Conservation (phyloP, 2,329 filamentous ascomycete species). For the Xylariomycetidae sp. region DNA sequence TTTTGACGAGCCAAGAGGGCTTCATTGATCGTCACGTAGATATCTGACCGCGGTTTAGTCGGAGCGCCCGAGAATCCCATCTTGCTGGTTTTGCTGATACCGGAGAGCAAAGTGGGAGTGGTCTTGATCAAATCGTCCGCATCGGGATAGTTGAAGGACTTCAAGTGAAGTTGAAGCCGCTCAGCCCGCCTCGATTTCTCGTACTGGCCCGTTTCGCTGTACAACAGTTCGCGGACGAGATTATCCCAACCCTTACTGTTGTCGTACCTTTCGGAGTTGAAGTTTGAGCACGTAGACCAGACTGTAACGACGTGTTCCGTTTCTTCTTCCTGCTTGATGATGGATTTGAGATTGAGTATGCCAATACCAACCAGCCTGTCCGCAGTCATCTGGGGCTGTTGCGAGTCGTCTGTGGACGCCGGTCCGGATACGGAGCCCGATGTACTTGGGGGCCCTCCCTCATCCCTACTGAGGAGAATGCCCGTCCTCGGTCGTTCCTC, state of each 20-base stretch:
- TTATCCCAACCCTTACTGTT: constrained; percentile 64
- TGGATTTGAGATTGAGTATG: constrained; percentile 65
- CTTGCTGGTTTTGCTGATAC: constrained; percentile 73
- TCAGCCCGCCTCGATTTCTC: constrained; percentile 68
- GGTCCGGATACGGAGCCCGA: constrained; percentile 44
- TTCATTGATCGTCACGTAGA: constrained; percentile 81
- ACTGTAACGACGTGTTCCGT: constrained; percentile 70
- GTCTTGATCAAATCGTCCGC: constrained; percentile 75
- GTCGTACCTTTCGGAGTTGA: constrained; percentile 50
- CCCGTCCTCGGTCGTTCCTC: constrained; percentile 32
- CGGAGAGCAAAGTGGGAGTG: constrained; percentile 81
- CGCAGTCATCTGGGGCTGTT: constrained; percentile 41
- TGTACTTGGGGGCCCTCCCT: constrained; percentile 44
- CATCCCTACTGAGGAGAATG: constrained; percentile 38
- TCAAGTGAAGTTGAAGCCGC: constrained; percentile 71
- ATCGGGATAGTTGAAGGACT: constrained; percentile 70
- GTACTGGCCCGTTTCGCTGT: constrained; percentile 67
- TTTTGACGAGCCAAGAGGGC: constrained; percentile 74
- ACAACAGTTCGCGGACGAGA: constrained; percentile 65
- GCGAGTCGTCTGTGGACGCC: constrained; percentile 28
- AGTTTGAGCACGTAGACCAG: constrained; percentile 60
- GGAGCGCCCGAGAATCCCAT: constrained; percentile 93
- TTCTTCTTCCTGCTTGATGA: constrained; percentile 67
- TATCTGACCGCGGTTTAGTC: constrained; percentile 82
- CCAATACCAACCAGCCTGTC: constrained; percentile 72